Conservation (phyloP, 768 basidiomycete genomes). For the Lactarius quietus region DNA sequence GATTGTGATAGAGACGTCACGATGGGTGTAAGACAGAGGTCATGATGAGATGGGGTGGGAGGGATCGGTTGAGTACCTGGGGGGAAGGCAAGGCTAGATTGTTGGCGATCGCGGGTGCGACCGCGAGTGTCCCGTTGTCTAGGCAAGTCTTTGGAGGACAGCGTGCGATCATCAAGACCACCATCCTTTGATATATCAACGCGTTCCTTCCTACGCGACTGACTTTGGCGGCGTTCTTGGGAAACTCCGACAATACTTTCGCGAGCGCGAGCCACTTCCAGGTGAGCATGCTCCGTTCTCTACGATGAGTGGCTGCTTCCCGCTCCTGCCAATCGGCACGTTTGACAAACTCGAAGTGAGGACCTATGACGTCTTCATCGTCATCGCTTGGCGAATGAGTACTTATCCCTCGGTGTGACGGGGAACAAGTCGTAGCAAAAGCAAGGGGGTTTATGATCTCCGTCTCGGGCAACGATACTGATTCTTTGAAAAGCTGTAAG, state of each 20-base stretch:
- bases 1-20: slow-evolving; percentile 30
- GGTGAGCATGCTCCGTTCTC: slow-evolving; percentile 62
- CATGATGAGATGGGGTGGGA: slow-evolving; percentile 29
- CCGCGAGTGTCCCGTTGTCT: slow-evolving; percentile 50
- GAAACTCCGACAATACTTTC: slow-evolving; percentile 38
- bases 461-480: slow-evolving; percentile 38
- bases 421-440: slow-evolving; percentile 29
- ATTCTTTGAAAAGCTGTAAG: slow-evolving; percentile 79
- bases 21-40: slow-evolving; percentile 31
- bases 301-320: slow-evolving; percentile 63
- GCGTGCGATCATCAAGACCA: slow-evolving; percentile 44
- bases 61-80: slow-evolving; percentile 29
- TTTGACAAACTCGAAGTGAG: slow-evolving; percentile 78
- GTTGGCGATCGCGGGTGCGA: slow-evolving; percentile 54
- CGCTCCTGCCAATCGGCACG: slow-evolving; percentile 84
- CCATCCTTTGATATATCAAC: slow-evolving; percentile 43
- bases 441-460: slow-evolving; percentile 37
- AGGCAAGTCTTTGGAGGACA: slow-evolving; percentile 55
- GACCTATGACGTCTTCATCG: slow-evolving; percentile 54
- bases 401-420: slow-evolving; percentile 34
- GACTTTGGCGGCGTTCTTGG: slow-evolving; percentile 28
- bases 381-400: slow-evolving; percentile 34
- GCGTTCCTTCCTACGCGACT: slow-evolving; percentile 33
- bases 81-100: slow-evolving; percentile 34
- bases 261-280: slow-evolving; percentile 54